Evolutionary conservation across 2,329 filamentous ascomycete species (phyloP).

Genomic region (Aspergillus hortae): DNA sequence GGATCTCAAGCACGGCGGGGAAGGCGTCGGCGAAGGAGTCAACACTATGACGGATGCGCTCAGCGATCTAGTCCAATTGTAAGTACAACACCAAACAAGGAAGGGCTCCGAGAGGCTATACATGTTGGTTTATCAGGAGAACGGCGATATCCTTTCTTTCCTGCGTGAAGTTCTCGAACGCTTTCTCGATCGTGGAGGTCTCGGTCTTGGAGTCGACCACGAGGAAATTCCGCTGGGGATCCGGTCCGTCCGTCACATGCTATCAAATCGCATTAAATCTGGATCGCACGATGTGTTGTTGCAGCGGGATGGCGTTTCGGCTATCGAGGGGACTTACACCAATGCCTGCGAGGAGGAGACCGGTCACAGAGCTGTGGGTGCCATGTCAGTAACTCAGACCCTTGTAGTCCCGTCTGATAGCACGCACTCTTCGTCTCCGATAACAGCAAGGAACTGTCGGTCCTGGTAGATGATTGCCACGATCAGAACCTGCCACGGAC

Average conservation of each 20-base stretch:
- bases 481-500: constrained; percentile 28
- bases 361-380: constrained; percentile 79
- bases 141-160: constrained; percentile 96
- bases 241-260: constrained; percentile 87
- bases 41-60: constrained; percentile 85
- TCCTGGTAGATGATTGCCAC: constrained; percentile 51
- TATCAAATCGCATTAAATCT: constrained; percentile 36
- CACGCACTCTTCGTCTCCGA: constrained; percentile 77
- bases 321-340: constrained; percentile 60
- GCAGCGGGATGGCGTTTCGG: not conserved
- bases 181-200: constrained; percentile 77
- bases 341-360: constrained; percentile 89
- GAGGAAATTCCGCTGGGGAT: constrained; percentile 95
- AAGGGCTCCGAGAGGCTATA: constrained; percentile 41
- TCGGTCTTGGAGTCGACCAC: constrained; percentile 95
- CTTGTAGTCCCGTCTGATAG: not conserved
- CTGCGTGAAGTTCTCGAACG: constrained; percentile 84
- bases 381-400: constrained; percentile 14
- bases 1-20: constrained; percentile 93
- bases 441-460: constrained; percentile 93
- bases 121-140: constrained; percentile 95
- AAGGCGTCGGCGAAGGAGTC: constrained; percentile 93
- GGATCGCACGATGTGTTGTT: not conserved
- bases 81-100: not conserved
- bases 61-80: constrained; percentile 65